Percentiles rank a stretch among this genome's conserved stretches.
These are phyloP conservation scores for Podospora comata DNA, from an alignment of 495 filamentous ascomycete species.

Conservation along the genomic window DNA sequence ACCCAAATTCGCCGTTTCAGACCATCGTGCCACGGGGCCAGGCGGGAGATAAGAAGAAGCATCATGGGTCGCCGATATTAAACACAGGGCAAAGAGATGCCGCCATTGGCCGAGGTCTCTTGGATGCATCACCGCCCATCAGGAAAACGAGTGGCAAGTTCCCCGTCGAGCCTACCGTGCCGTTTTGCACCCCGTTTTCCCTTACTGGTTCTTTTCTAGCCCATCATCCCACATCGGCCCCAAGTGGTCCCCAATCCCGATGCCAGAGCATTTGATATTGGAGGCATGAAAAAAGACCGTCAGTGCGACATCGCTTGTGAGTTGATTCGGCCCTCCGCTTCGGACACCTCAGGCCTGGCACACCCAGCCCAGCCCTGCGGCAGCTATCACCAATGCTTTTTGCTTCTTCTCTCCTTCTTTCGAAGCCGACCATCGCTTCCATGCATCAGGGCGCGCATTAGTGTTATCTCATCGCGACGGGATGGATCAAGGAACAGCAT, in stretches of 20 bases:
- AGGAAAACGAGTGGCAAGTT: conserved; percentile 13
- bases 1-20: background rate
- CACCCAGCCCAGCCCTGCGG: background rate
- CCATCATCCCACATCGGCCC: too few species aligned
- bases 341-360: background rate
- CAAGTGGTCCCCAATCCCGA: background rate
- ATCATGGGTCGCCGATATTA: conserved; percentile 23
- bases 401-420: conserved; percentile 6
- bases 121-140: conserved; percentile 10
- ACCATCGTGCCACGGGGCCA: background rate
- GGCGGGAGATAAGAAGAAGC: conserved; percentile 24
- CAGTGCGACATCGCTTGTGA: conserved; percentile 12
- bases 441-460: conserved; percentile 10
- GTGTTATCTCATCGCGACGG: conserved; percentile 23
- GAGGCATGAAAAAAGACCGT: background rate
- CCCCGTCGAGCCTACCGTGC: conserved; percentile 4
- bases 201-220: background rate
- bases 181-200: background rate
- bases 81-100: background rate
- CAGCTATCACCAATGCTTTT: background rate
- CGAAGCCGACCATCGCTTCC: conserved; percentile 10
- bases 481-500: conserved; percentile 12
- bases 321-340: conserved; percentile 6
- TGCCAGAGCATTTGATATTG: background rate
- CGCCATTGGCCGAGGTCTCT: conserved; percentile 26